phyloP scores from a whole-genome alignment of 768 basidiomycete genomes.

The Harrya chromipes region DNA sequence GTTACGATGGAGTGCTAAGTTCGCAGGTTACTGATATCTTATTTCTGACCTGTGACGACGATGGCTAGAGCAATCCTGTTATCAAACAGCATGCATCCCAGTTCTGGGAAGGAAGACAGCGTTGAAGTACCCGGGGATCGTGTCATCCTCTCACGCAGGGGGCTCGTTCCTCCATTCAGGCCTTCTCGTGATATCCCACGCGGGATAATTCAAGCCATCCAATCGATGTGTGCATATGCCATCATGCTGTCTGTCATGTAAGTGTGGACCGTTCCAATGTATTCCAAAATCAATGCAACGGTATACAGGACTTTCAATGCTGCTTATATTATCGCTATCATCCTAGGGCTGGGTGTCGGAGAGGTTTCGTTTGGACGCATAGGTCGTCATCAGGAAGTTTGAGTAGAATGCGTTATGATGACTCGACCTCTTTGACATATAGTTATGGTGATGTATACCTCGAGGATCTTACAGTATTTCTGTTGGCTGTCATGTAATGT shows the following conservation, averaged over 20 bases:
- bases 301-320: constrained; percentile 75
- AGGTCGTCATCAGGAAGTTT: constrained; percentile 19
- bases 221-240: constrained; percentile 59
- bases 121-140: not conserved
- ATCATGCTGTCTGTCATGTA: constrained; percentile 86
- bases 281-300: constrained; percentile 4
- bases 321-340: constrained; percentile 69
- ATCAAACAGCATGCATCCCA: not conserved
- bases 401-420: not conserved
- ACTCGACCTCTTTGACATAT: too few species aligned
- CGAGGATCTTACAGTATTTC: not conserved
- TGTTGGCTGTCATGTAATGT: not conserved
- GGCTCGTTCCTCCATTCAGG: constrained; percentile 58
- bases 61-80: constrained; percentile 9
- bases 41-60: not conserved
- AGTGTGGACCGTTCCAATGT: constrained; percentile 20
- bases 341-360: constrained; percentile 69
- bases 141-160: constrained; percentile 10
- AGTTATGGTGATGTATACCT: not conserved
- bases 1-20: constrained; percentile 60
- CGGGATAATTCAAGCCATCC: constrained; percentile 60
- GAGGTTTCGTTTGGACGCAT: constrained; percentile 70
- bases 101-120: constrained; percentile 1
- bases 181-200: constrained; percentile 65
- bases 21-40: constrained; percentile 8